These are phyloP conservation scores for Ceratocystis albifundus DNA, from an alignment of 2,329 filamentous ascomycete genomes.

Conservation along the genomic window DNA sequence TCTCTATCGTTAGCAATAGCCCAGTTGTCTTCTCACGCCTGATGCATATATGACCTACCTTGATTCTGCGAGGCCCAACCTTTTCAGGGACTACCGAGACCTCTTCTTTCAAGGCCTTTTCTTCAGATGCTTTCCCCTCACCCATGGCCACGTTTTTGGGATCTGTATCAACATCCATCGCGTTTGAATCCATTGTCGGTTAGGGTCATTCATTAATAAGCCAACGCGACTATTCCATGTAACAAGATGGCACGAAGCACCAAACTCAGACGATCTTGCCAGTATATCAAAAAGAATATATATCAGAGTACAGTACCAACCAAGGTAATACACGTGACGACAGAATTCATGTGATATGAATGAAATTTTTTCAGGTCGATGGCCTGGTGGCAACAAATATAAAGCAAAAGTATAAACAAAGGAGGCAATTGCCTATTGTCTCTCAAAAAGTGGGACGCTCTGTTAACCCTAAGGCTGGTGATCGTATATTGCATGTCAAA, in stretches of 20 bases:
- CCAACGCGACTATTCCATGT: too few relatives aligned
- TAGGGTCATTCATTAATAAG: neutral
- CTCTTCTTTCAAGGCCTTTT: neutral
- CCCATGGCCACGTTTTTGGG: too few relatives aligned
- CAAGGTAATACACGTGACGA: too few relatives aligned
- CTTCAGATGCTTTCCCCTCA: neutral
- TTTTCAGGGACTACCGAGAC: neutral
- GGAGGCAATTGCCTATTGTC: neutral
- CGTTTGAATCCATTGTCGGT: neutral
- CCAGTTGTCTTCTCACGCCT: neutral
- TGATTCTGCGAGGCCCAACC: conserved; percentile 10
- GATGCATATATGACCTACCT: conserved; percentile 2
- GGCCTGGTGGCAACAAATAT: too few relatives aligned
- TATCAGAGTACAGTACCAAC: too few relatives aligned
- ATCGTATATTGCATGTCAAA: neutral
- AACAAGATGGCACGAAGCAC: too few relatives aligned
- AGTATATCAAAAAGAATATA: too few relatives aligned
- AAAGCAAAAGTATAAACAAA: neutral
- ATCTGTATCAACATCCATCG: neutral
- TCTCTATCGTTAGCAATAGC: neutral
- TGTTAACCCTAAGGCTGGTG: conserved; percentile 3
- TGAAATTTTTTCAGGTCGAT: too few relatives aligned
- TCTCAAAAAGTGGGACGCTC: neutral
- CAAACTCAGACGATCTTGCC: too few relatives aligned
- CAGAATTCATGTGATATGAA: too few relatives aligned